Evolutionary conservation across 495 filamentous ascomycete species (phyloP), one percentile per base, ranked within the genome.

Genomic region (Penicillium cinerascens): DNA sequence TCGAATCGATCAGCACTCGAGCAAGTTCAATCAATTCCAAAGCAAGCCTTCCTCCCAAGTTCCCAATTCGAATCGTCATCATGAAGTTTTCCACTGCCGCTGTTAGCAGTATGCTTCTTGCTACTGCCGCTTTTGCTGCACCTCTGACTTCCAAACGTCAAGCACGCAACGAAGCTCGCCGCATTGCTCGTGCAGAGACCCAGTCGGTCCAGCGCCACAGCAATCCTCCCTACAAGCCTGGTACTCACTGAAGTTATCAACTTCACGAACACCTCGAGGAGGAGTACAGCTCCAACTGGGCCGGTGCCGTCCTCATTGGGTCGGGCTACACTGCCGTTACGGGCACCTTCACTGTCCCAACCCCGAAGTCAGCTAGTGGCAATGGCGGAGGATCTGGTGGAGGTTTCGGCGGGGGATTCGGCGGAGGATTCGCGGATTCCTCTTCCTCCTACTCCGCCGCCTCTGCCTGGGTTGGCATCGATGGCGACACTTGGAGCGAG

Each of bases 381-480:
- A 73, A 64, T 6, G 75, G 70, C 6, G 5, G 7, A 15, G 6
- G 6, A 18, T 18, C n/a, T n/a, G n/a, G n/a, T n/a, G n/a, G n/a
- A n/a, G n/a, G n/a, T n/a, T n/a, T n/a, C n/a, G n/a, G n/a, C n/a
- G n/a, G n/a, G n/a, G n/a, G n/a, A n/a, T n/a, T n/a, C n/a, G n/a
- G n/a, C n/a, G n/a, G n/a, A n/a, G n/a, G n/a, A n/a, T n/a, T 7
- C 6, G 17, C n/a, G 17, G 37, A n/a, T 16, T 40, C 37, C 6
- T 3, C 9, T 6, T 5, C 59, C 50, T 15, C 27, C 6, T 44
- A 67, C 16, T 78, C 78, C 52, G 67, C 66, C 17, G 76, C 79
- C 21, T 76, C 78, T 13, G 79, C 79, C 21, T 84, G 81, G 82
- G 80, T 82, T 8, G 78, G 78, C 35, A 79, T 83, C 52, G 78